A percentile compares a stretch with the other conserved stretches of the same genome.
phyloP scores from a whole-genome alignment of 2,329 filamentous ascomycete genomes.

The Alternaria panax region DNA sequence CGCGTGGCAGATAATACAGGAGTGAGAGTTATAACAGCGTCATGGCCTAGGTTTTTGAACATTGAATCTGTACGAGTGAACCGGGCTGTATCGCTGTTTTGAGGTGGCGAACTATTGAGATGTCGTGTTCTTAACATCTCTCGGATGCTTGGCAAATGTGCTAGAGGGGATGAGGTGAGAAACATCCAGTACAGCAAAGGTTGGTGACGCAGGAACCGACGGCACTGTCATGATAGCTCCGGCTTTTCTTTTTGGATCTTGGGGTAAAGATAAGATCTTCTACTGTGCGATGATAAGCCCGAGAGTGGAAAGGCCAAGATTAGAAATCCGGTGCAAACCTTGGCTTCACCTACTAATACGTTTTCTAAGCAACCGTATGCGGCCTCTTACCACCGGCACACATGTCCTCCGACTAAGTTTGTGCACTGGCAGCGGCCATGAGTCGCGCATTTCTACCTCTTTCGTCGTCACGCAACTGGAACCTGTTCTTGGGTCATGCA shows the following conservation, averaged over 20 bases:
- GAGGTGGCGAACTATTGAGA: background rate
- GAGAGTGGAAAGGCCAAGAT: background rate
- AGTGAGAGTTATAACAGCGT: background rate
- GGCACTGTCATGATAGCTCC: background rate
- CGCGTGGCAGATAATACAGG: background rate
- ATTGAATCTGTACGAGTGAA: background rate
- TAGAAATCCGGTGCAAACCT: background rate
- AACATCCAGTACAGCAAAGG: background rate
- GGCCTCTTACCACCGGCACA: background rate
- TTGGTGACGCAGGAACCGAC: background rate
- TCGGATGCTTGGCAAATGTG: background rate
- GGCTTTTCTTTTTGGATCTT: background rate
- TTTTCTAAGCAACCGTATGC: background rate
- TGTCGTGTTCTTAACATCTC: background rate
- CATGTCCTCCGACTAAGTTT: background rate
- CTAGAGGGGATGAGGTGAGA: background rate
- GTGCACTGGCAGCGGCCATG: background rate
- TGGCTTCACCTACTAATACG: background rate
- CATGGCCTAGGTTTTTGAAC: background rate
- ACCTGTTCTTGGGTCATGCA: background rate
- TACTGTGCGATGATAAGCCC: background rate
- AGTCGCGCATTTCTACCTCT: background rate
- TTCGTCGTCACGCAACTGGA: background rate
- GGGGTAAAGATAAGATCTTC: background rate
- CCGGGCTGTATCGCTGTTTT: background rate